phyloP scores from a whole-genome alignment of 352 stramenopile species.

The Halophytophthora batemanensis region DNA sequence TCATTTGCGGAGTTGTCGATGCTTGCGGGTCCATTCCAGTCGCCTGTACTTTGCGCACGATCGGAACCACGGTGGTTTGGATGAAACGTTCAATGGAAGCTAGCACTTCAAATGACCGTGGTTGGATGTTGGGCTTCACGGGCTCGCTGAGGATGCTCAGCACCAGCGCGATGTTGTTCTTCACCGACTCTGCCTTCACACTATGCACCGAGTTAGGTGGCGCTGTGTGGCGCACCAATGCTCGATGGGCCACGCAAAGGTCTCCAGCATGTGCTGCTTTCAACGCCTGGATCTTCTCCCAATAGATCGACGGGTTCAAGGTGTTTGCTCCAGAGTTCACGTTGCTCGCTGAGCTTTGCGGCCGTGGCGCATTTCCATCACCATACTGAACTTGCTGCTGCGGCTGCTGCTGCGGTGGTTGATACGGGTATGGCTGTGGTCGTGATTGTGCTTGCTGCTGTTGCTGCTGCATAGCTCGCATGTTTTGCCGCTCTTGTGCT shows the following conservation, averaged over 20 bases:
- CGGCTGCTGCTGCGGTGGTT: constrained; percentile 18
- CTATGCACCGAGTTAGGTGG: constrained; percentile 62
- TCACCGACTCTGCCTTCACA: constrained; percentile 72
- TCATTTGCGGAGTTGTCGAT: neutral
- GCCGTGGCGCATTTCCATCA: constrained; percentile 5
- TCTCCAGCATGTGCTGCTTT: constrained; percentile 45
- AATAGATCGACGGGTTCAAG: constrained; percentile 58
- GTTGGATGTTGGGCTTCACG: constrained; percentile 34
- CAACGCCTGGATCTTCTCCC: constrained; percentile 62
- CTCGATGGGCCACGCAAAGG: constrained; percentile 59
- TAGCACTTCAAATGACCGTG: constrained; percentile 63
- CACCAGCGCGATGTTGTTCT: constrained; percentile 76
- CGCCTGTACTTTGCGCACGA: constrained; percentile 62
- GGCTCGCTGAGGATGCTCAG: constrained; percentile 58
- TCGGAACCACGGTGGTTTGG: constrained; percentile 69
- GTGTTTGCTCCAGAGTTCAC: constrained; percentile 6
- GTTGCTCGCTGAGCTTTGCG: constrained; percentile 11
- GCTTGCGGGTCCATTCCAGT: constrained; percentile 4
- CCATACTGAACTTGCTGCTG: constrained; percentile 22
- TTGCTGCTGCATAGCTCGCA: constrained; percentile 15
- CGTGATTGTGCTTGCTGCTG: constrained; percentile 4
- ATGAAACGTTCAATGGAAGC: constrained; percentile 83
- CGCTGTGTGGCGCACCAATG: constrained; percentile 60
- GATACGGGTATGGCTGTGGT: constrained; percentile 6
- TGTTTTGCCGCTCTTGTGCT: constrained; percentile 33